phyloP scores from a whole-genome alignment of 768 basidiomycete species.

The Coprinopsis sp. region DNA sequence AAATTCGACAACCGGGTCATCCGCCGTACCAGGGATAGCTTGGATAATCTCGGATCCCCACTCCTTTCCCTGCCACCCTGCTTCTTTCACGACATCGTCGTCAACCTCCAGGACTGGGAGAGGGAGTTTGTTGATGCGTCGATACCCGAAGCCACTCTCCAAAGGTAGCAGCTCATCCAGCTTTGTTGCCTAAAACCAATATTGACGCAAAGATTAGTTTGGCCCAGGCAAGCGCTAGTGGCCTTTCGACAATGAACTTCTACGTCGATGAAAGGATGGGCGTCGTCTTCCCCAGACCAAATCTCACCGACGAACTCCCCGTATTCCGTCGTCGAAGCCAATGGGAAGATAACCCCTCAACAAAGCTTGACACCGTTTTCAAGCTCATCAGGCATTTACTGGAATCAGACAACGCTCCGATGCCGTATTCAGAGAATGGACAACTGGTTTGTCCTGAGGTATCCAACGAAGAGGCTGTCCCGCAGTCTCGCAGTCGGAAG shows the following conservation, averaged over 20 bases:
- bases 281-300: not conserved
- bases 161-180: not conserved
- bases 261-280: not conserved
- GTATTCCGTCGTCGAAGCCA: not conserved
- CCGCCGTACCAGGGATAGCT: not conserved
- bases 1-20: not conserved
- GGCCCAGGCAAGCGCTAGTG: not conserved
- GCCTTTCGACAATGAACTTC: not conserved
- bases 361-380: not conserved
- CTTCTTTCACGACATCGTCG: not conserved
- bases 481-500: not conserved
- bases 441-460: not conserved
- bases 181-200: not conserved
- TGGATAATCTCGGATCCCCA: not conserved
- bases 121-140: not conserved
- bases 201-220: not conserved
- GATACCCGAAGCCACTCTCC: not conserved
- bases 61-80: not conserved
- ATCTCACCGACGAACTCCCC: not conserved
- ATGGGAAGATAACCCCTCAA: not conserved
- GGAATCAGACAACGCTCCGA: not conserved
- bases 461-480: not conserved
- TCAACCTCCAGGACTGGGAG: not conserved
- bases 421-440: not conserved
- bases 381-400: not conserved